Evolutionary conservation across 2,329 filamentous ascomycete genomes (phyloP).

Genomic region (Botrytis pseudocinerea): DNA sequence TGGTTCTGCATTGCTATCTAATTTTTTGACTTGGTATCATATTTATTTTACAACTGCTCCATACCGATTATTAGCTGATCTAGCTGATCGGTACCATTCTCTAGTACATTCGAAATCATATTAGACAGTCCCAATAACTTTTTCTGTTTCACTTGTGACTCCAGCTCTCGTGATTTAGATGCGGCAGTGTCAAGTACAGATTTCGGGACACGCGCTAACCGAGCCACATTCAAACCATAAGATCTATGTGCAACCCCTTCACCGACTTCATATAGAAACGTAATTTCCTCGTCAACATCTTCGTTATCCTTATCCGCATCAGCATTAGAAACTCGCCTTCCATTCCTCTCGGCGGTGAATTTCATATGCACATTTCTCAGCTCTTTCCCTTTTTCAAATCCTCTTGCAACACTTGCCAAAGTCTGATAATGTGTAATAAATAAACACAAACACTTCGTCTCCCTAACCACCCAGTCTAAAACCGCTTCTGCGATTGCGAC

Average conservation of each 20-base stretch:
- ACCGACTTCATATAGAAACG: conserved; percentile 89
- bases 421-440: conserved; percentile 99
- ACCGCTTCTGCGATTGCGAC: conserved; percentile 95
- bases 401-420: conserved; percentile 68
- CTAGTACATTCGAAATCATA: conserved; percentile 35
- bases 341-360: conserved; percentile 55
- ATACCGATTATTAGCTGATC: conserved; percentile 44
- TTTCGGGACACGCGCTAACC: conserved; percentile 77
- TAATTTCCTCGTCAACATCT: conserved; percentile 71
- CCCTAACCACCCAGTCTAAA: conserved; percentile 76
- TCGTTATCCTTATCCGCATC: conserved; percentile 44
- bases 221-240: conserved; percentile 91
- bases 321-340: conserved; percentile 42
- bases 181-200: conserved; percentile 76
- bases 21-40: conserved; percentile 27
- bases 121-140: conserved; percentile 49
- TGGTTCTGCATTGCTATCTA: conserved; percentile 29
- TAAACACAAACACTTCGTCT: conserved; percentile 75
- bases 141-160: conserved; percentile 67
- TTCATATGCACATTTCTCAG: conserved; percentile 92
- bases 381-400: conserved; percentile 60
- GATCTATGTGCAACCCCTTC: conserved; percentile 91
- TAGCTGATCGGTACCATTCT: conserved; percentile 29
- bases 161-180: conserved; percentile 77
- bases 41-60: conserved; percentile 55